Percentiles rank a stretch among this genome's conserved stretches.
phyloP scores from a whole-genome alignment of 2,329 filamentous ascomycete species.

The Orbilia oligospora region DNA sequence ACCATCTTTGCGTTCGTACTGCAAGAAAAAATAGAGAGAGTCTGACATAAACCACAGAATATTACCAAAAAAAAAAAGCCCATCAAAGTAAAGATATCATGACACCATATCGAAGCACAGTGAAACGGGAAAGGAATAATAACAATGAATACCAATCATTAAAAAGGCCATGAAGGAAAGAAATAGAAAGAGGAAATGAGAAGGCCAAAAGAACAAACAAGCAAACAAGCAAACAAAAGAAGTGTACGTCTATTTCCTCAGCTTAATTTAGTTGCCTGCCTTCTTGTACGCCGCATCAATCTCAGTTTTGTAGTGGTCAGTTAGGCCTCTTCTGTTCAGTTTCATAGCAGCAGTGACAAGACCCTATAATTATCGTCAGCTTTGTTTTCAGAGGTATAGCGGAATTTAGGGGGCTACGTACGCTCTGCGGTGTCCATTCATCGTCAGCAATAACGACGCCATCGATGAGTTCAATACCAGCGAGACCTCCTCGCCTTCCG shows the following conservation, averaged over 20 bases:
- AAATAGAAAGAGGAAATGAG: background rate
- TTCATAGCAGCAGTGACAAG: conserved; percentile 80
- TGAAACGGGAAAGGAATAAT: background rate
- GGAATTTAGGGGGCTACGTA: conserved; percentile 71
- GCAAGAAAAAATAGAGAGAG: conserved; percentile 5
- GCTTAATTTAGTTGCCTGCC: conserved; percentile 47
- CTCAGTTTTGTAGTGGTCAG: conserved; percentile 75
- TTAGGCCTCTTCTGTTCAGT: conserved; percentile 78
- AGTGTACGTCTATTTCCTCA: background rate
- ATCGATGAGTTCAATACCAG: conserved; percentile 80
- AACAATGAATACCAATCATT: conserved; percentile 15
- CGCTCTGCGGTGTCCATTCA: conserved; percentile 88
- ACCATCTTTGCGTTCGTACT: conserved; percentile 16
- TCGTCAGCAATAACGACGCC: conserved; percentile 85
- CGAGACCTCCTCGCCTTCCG: conserved; percentile 77
- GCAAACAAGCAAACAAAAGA: background rate
- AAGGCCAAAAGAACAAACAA: no score
- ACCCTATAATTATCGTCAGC: conserved; percentile 68
- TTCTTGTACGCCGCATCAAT: conserved; percentile 73
- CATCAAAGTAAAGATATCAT: conserved; percentile 14
- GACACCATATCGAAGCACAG: conserved; percentile 28
- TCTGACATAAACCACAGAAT: background rate
- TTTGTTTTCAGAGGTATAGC: background rate
- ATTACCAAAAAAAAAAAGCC: conserved; percentile 18
- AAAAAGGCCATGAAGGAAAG: conserved; percentile 4